phyloP scores from a whole-genome alignment of 2,329 filamentous ascomycete species.

The Fusarium scirpi region DNA sequence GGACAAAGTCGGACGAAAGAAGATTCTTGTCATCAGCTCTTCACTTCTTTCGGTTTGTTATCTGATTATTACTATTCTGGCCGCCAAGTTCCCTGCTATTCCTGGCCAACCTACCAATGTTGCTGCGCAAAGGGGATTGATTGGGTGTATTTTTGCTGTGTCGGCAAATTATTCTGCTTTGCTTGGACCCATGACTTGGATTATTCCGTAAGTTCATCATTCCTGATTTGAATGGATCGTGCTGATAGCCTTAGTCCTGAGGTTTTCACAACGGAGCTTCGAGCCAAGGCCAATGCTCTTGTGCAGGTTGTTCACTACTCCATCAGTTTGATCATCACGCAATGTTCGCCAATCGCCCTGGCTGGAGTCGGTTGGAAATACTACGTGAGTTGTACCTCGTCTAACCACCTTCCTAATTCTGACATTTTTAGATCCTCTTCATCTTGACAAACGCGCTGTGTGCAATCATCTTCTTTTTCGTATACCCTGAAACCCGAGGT shows the following conservation, averaged over 20 bases:
- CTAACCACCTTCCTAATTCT: not conserved
- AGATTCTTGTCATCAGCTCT: constrained; percentile 54
- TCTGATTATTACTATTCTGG: constrained; percentile 55
- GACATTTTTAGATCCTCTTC: constrained; percentile 51
- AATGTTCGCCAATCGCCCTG: constrained; percentile 56
- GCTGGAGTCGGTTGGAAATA: constrained; percentile 57
- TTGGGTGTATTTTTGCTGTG: constrained; percentile 55
- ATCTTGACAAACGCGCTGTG: constrained; percentile 55
- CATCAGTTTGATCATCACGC: constrained; percentile 55
- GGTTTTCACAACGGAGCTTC: constrained; percentile 56
- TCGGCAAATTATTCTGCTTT: constrained; percentile 54
- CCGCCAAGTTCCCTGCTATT: constrained; percentile 52
- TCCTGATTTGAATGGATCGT: rapidly evolving
- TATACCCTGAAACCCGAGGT: constrained; percentile 56
- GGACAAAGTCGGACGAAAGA: constrained; percentile 53
- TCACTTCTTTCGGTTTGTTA: constrained; percentile 53
- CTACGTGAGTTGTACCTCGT: constrained; percentile 46
- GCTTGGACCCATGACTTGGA: constrained; percentile 57
- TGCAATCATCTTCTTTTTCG: constrained; percentile 51
- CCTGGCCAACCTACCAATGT: constrained; percentile 54
- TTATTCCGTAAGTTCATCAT: constrained; percentile 52
- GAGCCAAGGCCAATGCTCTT: constrained; percentile 57
- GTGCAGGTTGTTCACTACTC: constrained; percentile 58
- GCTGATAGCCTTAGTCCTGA: constrained; percentile 47
- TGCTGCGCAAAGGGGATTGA: constrained; percentile 54